phyloP scores from a whole-genome alignment of 2,329 filamentous ascomycete species.

The Colletotrichum chlorophyti region DNA sequence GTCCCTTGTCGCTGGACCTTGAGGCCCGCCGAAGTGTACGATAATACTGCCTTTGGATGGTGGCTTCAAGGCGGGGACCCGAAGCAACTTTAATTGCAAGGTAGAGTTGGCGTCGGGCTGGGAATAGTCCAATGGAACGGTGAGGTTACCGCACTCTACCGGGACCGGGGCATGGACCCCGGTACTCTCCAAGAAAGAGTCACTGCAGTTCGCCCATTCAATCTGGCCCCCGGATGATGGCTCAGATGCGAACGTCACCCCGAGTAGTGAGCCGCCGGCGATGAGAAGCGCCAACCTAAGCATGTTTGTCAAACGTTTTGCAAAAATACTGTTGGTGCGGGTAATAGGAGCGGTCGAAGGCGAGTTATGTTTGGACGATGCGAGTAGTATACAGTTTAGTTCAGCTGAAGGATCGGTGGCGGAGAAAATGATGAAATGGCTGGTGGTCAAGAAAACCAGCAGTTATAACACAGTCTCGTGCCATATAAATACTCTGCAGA shows the following conservation, averaged over 20 bases:
- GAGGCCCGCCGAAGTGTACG: constrained; percentile 46
- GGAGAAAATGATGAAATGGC: too few species aligned
- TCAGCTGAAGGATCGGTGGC: too few species aligned
- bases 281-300: background rate
- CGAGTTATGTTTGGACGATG: too few species aligned
- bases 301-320: too few species aligned
- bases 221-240: background rate
- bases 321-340: too few species aligned
- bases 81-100: constrained; percentile 40
- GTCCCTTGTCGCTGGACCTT: constrained; percentile 23
- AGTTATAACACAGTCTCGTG: too few species aligned
- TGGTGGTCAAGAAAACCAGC: too few species aligned
- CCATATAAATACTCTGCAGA: too few species aligned
- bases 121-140: constrained; percentile 49
- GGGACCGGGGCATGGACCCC: constrained; percentile 13
- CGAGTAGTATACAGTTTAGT: too few species aligned
- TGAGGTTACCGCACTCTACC: constrained; percentile 41
- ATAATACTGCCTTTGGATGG: constrained; percentile 45
- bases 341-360: too few species aligned
- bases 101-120: constrained; percentile 33
- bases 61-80: constrained; percentile 36
- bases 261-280: background rate
- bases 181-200: too few species aligned
- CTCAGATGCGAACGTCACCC: background rate
- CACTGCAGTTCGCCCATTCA: background rate